Conservation (phyloP, 495 filamentous ascomycete species). For the Neurospora cerealis region DNA sequence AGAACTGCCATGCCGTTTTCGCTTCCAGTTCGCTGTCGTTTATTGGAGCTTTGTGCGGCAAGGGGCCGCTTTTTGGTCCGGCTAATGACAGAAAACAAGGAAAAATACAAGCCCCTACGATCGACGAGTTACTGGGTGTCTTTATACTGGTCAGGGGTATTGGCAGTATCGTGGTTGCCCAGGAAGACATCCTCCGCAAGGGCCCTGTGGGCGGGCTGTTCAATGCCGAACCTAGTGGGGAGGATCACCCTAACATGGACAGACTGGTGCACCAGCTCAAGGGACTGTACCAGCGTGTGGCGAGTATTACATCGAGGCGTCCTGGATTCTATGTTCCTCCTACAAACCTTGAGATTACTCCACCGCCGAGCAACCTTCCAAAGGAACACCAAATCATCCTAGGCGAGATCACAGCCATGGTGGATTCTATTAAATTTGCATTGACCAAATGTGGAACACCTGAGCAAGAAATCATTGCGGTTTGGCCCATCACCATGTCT, state of each 20-base stretch:
- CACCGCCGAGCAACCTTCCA: background rate
- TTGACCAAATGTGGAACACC: background rate
- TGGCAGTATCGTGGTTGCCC: slow-evolving; percentile 10
- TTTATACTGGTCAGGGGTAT: slow-evolving; percentile 17
- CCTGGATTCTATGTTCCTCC: background rate
- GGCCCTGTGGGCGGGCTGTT: slow-evolving; percentile 15
- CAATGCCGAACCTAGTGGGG: background rate
- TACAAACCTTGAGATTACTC: background rate
- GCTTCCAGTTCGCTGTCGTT: slow-evolving; percentile 15
- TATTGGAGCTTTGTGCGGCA: slow-evolving; percentile 11
- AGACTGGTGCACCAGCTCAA: slow-evolving; percentile 5
- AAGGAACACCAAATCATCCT: slow-evolving; percentile 1
- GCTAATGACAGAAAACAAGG: background rate
- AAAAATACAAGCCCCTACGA: background rate
- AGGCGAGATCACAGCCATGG: slow-evolving; percentile 4
- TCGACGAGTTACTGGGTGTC: slow-evolving; percentile 17
- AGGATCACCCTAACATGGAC: background rate
- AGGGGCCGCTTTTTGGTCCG: background rate
- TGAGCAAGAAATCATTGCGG: slow-evolving; percentile 14
- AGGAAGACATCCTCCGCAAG: slow-evolving; percentile 1
- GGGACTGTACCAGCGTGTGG: background rate
- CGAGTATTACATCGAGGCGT: background rate
- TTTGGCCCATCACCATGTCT: slow-evolving; percentile 17
- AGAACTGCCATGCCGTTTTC: slow-evolving; percentile 22
- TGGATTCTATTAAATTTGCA: slow-evolving; percentile 1